Base-by-base conservation (phyloP, 2,329 filamentous ascomycete species). In the Alternaria novae-zelandiae region DNA sequence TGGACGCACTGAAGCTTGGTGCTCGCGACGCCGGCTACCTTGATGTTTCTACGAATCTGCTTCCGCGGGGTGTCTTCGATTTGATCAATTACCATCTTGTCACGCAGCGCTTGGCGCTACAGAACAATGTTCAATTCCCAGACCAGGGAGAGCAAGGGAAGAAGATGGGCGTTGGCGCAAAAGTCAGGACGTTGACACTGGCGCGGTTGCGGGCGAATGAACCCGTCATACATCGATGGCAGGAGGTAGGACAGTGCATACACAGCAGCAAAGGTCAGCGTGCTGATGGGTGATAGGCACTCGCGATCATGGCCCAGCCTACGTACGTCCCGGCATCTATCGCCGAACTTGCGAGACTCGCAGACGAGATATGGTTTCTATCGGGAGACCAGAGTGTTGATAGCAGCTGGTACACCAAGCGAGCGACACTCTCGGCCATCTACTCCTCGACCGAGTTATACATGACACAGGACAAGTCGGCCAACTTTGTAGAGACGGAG, bases 331-430 rank as follows among this genome's bases (percentile, higher is more conserved):
- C 93, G 0, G 82, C 88, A 9, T 94, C 94, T 0, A 78, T 97
- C 4, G 86, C 86, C 47, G 96, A 98, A 82, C 87, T 99, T 5
- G 89, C 91, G 45, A 84, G 87, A 54, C 88, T 99, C 5, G 87
- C 91, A n/a, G 95, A 97, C 78, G 96, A 99, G 79, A 96, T 99
- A 55, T 92, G 91, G 86, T 94, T 91, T 74, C 87, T 97, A 5
- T 88, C 95, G 0, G 93, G 93, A 54, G 96, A 98, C 79, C 85
- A 83, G 21, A 87, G 90, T 21, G 92, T 97, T 64, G 94, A 98
- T 79, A 87, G 88, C 5, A 90, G 89, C 5, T 99, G 96, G 96
- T 99, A 99, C 72, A 89, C 89, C 2, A 91, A 90, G 77, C 85
- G 90, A 4, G 85, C 88, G 9, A 86, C 84, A 0, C 78, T 92